Conservation (phyloP, 805 yeast species). For the Kluyveromyces nonfermentans region DNA sequence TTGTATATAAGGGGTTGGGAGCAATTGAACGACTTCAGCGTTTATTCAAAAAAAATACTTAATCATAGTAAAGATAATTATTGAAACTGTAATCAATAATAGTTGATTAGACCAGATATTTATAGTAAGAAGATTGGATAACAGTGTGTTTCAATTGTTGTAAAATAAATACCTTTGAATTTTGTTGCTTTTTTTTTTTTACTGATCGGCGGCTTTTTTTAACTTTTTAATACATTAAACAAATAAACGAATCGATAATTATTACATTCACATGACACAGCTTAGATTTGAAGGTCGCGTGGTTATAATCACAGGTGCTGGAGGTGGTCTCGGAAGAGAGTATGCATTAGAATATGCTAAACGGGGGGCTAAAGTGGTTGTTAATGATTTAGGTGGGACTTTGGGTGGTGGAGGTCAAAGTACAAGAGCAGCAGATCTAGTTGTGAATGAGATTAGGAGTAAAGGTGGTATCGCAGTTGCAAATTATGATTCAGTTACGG, state of each 20-base stretch:
- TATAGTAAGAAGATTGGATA: background rate
- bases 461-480: conserved; percentile 86
- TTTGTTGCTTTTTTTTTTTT: background rate
- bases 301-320: conserved; percentile 92
- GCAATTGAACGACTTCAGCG: background rate
- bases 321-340: conserved; percentile 89
- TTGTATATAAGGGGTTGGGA: background rate
- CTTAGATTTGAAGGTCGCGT: conserved; percentile 63
- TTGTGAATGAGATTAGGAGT: conserved; percentile 68
- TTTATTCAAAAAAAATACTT: too few species aligned
- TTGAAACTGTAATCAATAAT: too few species aligned
- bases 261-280: background rate
- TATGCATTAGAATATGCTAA: conserved; percentile 82
- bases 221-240: too few species aligned
- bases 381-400: conserved; percentile 87
- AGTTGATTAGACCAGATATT: too few species aligned
- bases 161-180: too few species aligned
- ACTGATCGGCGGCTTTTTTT: background rate
- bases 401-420: conserved; percentile 64
- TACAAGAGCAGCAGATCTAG: conserved; percentile 73
- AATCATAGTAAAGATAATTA: too few species aligned
- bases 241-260: too few species aligned
- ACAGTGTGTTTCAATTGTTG: background rate
- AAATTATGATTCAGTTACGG: conserved; percentile 81
- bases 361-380: conserved; percentile 92